Base-by-base conservation (phyloP, 2,329 filamentous ascomycete species). In the Pseudogymnoascus sp. region DNA sequence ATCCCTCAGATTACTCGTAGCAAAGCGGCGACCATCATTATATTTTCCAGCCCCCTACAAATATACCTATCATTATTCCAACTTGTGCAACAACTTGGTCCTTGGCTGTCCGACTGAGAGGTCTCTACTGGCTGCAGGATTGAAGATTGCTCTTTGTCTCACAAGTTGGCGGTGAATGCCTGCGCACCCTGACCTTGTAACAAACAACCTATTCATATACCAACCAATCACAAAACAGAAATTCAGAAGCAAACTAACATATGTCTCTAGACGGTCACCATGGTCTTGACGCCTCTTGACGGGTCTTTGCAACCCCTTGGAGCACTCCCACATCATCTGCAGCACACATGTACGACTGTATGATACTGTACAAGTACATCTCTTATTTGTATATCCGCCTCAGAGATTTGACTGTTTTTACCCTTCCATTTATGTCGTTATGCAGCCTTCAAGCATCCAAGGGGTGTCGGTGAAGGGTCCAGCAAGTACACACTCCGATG, bases 81-180 rank as follows among this genome's bases (percentile, higher is more conserved):
- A 31, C 46, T n/a, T 34, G 46, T 53, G 46, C 25, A 18, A 53
- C 46, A 12, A 5, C 46, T 4, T 53, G n/a, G 46, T 16, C 46
- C 46, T 4, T 53, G 46, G 8, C 25, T 31, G 46, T 18, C 46
- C 25, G 14, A 53, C 46, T 34, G 25, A 31, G 46, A 34, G 21
- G 21, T 31, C 14, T 53, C 46, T n/a, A 18, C 46, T 31, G 46
- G 46, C 25, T 31, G 25, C n/a, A 53, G 46, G 25, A 34, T 16
- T 53, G 46, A 53, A 53, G 46, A 53, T 53, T 53, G 46, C 46
- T 53, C 23, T 18, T 23, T 53, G 46, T 53, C 46, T 53, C 46
- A 53, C 25, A 31, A 28, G 25, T 18, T 53, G n/a, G 46, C 46
- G 23, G 25, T 31, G 25, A 53, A 53, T 53, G 46, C 25, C 25